Conservation (phyloP, 345 rosid genomes). For the Aquilaria malaccensis region DNA sequence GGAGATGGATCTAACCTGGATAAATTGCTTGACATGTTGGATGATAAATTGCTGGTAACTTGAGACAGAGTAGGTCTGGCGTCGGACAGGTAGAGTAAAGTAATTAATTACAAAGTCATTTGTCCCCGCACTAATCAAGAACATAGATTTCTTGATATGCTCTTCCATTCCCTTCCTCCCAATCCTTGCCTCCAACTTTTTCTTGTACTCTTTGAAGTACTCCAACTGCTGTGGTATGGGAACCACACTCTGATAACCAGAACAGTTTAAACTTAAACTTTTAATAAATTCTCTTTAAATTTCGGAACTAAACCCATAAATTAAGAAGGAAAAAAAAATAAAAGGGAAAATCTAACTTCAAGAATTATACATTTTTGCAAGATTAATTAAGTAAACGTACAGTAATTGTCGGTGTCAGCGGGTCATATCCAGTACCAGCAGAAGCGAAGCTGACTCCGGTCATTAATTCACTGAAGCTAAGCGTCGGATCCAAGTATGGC, state of each 20-base stretch:
- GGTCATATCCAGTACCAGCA: slow-evolving; percentile 80
- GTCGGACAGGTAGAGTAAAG: slow-evolving; percentile 46
- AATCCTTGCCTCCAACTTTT: slow-evolving; percentile 26
- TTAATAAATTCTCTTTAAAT: too few relatives aligned
- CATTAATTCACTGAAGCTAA: slow-evolving; percentile 51
- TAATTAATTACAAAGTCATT: slow-evolving; percentile 57
- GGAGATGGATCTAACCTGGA: slow-evolving; percentile 33
- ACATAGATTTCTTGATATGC: slow-evolving; percentile 28
- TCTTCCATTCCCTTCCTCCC: slow-evolving; percentile 29
- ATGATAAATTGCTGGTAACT: slow-evolving; percentile 53
- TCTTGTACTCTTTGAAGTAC: slow-evolving; percentile 49
- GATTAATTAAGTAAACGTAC: slow-evolving; percentile 15
- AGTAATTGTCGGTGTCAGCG: slow-evolving; percentile 50
- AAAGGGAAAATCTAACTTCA: too few relatives aligned
- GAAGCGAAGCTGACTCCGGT: slow-evolving; percentile 92
- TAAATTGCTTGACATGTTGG: slow-evolving; percentile 28
- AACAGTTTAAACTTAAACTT: too few relatives aligned
- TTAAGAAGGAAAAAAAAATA: too few relatives aligned
- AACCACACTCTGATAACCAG: slow-evolving; percentile 30
- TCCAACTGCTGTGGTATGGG: slow-evolving; percentile 33
- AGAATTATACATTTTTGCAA: too few relatives aligned
- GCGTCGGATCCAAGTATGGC: slow-evolving; percentile 63
- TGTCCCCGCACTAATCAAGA: slow-evolving; percentile 43
- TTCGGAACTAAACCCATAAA: too few relatives aligned
- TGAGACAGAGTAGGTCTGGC: slow-evolving; percentile 36